Base-by-base conservation (phyloP, 306 rosid species). In the Castanea crenata region DNA sequence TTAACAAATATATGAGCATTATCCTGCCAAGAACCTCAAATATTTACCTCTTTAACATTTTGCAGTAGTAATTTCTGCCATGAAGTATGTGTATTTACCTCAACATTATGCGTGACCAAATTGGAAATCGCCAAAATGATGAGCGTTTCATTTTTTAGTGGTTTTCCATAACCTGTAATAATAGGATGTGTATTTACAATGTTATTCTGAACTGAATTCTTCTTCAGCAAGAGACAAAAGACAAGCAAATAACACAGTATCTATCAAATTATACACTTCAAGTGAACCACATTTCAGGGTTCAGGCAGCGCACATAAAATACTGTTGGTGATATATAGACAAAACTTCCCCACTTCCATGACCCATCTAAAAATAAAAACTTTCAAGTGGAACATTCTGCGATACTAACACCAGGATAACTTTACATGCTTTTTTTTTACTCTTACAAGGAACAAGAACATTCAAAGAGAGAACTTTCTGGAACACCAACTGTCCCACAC, bases 11-110 rank as follows among this genome's bases (percentile, higher is more conserved):
- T 76, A 78, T 71, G 56, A 74, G 61, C 64, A 71, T 62, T 69
- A 65, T 74, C 71, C 68, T 69, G 83, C 79, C 82, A 70, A 84
- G 82, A 81, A 55, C 70, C 81, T 81, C 87, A 85, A 84, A 79
- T 85, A 91, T 88, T 87, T 93, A 91, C 96, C 94, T 93, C 86
- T 25, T 25, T 25, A 89, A 71, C 67, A 75, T 78, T 78, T 78
- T 56, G 91, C 81, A 83, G 84, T 87, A 71, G 71, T 70, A 76
- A 86, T 65, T 77, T 44, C 81, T 75, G 83, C 82, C 61, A 76
- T 3, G 76, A 83, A 76, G 80, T 78, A 76, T 59, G 83, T 75
- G 80, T 78, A 76, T 59, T 81, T 75, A 80, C 79, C 80, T 76
- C 84, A 80, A 78, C 85, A 73, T 67, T 82, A 79, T 69, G 78